Evolutionary conservation across 306 rosid species (phyloP).

Genomic region (Oxytropis ochrocephala): DNA sequence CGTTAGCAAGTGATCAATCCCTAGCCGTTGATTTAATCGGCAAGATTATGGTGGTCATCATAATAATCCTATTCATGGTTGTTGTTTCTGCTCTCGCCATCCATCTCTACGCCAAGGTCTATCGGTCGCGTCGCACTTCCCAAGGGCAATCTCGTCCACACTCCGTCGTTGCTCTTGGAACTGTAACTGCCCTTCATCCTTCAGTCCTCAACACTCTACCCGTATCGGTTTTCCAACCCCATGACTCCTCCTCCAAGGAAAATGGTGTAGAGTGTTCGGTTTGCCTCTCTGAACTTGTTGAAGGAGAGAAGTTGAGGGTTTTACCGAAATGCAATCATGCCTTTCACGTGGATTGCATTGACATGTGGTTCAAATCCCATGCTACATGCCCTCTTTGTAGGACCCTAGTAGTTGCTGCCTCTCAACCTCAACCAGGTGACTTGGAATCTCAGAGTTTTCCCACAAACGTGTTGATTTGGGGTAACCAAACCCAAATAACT

Average conservation of each 20-base stretch:
- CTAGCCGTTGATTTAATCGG: constrained; percentile 50
- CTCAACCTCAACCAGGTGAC: not conserved
- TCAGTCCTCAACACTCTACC: constrained; percentile 55
- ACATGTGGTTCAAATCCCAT: constrained; percentile 96
- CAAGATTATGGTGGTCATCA: constrained; percentile 55
- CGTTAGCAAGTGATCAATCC: constrained; percentile 8
- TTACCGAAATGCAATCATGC: constrained; percentile 83
- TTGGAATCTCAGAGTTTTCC: constrained; percentile 36
- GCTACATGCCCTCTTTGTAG: constrained; percentile 88
- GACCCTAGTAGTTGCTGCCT: constrained; percentile 32
- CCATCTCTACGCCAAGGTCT: constrained; percentile 69
- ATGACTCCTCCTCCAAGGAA: constrained; percentile 51
- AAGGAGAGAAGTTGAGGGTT: constrained; percentile 67
- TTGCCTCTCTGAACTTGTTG: constrained; percentile 64
- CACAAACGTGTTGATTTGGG: constrained; percentile 79
- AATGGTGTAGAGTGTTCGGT: constrained; percentile 88
- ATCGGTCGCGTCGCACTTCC: constrained; percentile 38
- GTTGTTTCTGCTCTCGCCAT: constrained; percentile 48
- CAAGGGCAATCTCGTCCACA: constrained; percentile 33
- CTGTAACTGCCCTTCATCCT: constrained; percentile 57
- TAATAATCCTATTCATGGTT: constrained; percentile 52
- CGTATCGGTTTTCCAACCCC: constrained; percentile 30
- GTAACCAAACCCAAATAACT: constrained; percentile 51
- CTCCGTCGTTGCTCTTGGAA: constrained; percentile 48
- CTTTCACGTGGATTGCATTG: constrained; percentile 83